Percentiles rank a stretch among this genome's conserved stretches.
Conservation (phyloP, 1,284 basidiomycete species). For the Ceratobasidium sp. region DNA sequence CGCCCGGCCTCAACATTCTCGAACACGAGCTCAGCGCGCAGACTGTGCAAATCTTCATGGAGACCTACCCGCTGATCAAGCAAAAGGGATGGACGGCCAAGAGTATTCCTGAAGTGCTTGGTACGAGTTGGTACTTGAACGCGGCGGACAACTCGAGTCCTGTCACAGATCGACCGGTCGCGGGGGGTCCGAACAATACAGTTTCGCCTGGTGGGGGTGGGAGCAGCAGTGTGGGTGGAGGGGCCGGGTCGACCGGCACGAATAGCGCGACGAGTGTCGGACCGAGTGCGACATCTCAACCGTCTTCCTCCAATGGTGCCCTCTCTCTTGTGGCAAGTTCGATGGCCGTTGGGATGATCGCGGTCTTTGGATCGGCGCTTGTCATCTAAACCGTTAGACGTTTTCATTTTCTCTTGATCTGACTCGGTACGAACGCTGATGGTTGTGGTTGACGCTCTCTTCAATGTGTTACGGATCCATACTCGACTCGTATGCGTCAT, state of each 20-base stretch:
- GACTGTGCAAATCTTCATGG: constrained; percentile 72
- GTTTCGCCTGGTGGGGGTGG: background rate
- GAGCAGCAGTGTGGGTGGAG: background rate
- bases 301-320: background rate
- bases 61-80: constrained; percentile 67
- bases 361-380: background rate
- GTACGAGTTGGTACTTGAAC: constrained; percentile 47
- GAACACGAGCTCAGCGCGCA: constrained; percentile 79
- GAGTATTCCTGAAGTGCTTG: constrained; percentile 62
- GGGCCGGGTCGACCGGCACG: background rate
- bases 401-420: background rate
- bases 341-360: background rate
- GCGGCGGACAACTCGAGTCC: constrained; percentile 36
- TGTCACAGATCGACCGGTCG: constrained; percentile 1
- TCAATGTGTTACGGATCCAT: constrained; percentile 9
- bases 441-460: background rate
- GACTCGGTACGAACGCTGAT: background rate
- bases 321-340: background rate
- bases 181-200: constrained; percentile 9
- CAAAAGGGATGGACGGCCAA: constrained; percentile 69
- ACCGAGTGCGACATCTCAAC: background rate
- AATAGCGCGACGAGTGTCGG: background rate
- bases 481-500: constrained; percentile 28
- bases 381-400: background rate
- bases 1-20: constrained; percentile 77